These are phyloP conservation scores for Paraconiothyrium sp. DNA, from an alignment of 2,329 filamentous ascomycete species.

Conservation along the genomic window DNA sequence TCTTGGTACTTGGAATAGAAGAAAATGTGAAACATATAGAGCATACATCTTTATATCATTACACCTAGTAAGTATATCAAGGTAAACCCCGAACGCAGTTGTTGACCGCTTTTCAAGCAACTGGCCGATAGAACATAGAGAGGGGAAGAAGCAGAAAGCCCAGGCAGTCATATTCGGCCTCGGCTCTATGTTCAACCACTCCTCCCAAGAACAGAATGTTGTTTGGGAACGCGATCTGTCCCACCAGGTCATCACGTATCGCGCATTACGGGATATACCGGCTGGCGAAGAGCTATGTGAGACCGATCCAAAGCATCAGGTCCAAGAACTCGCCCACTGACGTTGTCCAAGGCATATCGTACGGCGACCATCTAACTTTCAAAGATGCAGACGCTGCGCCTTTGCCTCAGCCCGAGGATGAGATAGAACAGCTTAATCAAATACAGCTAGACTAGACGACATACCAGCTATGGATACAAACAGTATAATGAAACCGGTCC, in stretches of 20 bases:
- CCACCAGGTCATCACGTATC: constrained; percentile 59
- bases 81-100: not conserved
- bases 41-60: constrained; percentile 63
- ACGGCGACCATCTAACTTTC: constrained; percentile 59
- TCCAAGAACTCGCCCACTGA: constrained; percentile 19
- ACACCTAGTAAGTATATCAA: constrained; percentile 60
- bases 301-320: constrained; percentile 6
- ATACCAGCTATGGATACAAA: constrained; percentile 32
- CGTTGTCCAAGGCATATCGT: constrained; percentile 53
- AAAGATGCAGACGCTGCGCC: constrained; percentile 51
- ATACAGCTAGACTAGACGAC: constrained; percentile 50
- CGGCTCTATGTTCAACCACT: constrained; percentile 69
- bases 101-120: constrained; percentile 46
- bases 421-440: constrained; percentile 51
- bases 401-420: constrained; percentile 44
- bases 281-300: constrained; percentile 65
- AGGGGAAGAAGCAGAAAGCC: constrained; percentile 46
- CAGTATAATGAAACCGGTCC: constrained; percentile 17
- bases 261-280: constrained; percentile 59
- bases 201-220: constrained; percentile 61
- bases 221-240: constrained; percentile 63
- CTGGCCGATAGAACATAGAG: constrained; percentile 49
- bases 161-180: constrained; percentile 66
- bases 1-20: constrained; percentile 58
- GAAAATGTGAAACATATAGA: constrained; percentile 61